phyloP scores from a whole-genome alignment of 768 basidiomycete species.

The Phlegmacium glaucopus region DNA sequence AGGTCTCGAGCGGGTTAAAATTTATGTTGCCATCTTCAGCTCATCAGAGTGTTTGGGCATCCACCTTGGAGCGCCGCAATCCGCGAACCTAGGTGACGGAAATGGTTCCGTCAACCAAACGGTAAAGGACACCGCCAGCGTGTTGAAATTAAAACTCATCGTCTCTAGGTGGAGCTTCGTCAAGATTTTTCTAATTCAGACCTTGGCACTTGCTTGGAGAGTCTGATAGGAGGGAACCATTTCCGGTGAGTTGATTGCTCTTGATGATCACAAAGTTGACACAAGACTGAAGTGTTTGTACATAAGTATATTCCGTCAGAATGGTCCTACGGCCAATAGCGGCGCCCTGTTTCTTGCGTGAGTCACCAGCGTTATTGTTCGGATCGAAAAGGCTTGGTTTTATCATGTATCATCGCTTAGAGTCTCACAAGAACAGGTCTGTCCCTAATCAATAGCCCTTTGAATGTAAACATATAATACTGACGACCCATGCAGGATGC shows the following conservation, averaged over 20 bases:
- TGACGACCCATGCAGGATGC: slow-evolving; percentile 15
- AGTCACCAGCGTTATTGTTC: slow-evolving; percentile 3
- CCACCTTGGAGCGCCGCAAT: slow-evolving; percentile 61
- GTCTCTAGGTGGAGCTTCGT: slow-evolving; percentile 55
- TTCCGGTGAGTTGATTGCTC: slow-evolving; percentile 49
- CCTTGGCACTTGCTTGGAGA: slow-evolving; percentile 73
- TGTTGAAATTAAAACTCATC: slow-evolving; percentile 1
- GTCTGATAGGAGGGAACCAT: slow-evolving; percentile 76
- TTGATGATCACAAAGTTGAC: not conserved
- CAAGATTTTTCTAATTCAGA: slow-evolving; percentile 68
- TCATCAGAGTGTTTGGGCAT: slow-evolving; percentile 72
- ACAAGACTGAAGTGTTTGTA: slow-evolving; percentile 1
- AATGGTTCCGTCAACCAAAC: slow-evolving; percentile 53
- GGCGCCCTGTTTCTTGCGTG: slow-evolving; percentile 54
- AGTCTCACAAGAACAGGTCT: slow-evolving; percentile 35
- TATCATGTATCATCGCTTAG: slow-evolving; percentile 10
- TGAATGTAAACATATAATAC: not conserved
- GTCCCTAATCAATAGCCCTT: not conserved
- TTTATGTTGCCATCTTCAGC: slow-evolving; percentile 16
- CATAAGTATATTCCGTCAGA: slow-evolving; percentile 52
- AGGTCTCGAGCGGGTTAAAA: not conserved
- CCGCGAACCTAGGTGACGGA: slow-evolving; percentile 79
- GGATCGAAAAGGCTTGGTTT: too few relatives aligned
- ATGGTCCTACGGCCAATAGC: slow-evolving; percentile 43
- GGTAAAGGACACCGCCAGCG: slow-evolving; percentile 32